Evolutionary conservation across 2,329 filamentous ascomycete genomes (phyloP), one percentile per base, ranked within the genome.

Genomic region (Aspergillus novoparasiticus): DNA sequence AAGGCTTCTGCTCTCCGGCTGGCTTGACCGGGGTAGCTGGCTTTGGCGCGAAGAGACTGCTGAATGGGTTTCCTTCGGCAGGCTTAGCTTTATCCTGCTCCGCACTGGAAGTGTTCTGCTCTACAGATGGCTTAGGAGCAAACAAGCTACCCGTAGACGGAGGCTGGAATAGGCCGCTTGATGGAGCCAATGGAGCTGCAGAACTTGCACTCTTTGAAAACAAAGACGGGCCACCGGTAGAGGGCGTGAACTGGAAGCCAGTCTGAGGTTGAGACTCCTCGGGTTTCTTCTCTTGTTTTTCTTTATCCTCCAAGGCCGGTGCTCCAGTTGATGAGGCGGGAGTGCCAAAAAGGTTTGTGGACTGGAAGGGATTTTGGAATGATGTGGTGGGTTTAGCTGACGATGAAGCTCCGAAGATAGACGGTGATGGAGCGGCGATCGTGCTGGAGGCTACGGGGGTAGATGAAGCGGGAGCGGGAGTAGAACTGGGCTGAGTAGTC

Each of bases 281-380:
- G 19, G 59, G 54, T 46, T 67, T 68, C 26, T 64, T 36, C 21
- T 64, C 59, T 43, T 67, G 60, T 16, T 66, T 60, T 39, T 60
- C 58, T 32, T 66, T 65, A 34, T 21, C 48, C 34, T 67, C 61
- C n/a, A 48, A 41, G n/a, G 69, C 32, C 23, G 61, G 65, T 43
- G 66, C 58, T 8, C 58, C 45, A 14, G 61, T 60, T 2, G 65
- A 59, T 46, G 61, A 45, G 19, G 61, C 39, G 30, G 65, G 41
- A 23, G 54, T 45, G 10, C 67, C 63, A 39, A 72, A 72, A 2
- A 70, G 45, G 41, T 67, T 72, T 23, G 65, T 36, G 30, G 69
- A 62, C 32, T 69, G 68, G 60, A 73, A 74, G 14, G 67, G 64
- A 30, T 68, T 72, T 43, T 67, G 63, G 21, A 67, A 65, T 6